Evolutionary conservation across 1,284 basidiomycete genomes (phyloP), one percentile per base, ranked within the genome.

Genomic region (Puccinia brachypodii): DNA sequence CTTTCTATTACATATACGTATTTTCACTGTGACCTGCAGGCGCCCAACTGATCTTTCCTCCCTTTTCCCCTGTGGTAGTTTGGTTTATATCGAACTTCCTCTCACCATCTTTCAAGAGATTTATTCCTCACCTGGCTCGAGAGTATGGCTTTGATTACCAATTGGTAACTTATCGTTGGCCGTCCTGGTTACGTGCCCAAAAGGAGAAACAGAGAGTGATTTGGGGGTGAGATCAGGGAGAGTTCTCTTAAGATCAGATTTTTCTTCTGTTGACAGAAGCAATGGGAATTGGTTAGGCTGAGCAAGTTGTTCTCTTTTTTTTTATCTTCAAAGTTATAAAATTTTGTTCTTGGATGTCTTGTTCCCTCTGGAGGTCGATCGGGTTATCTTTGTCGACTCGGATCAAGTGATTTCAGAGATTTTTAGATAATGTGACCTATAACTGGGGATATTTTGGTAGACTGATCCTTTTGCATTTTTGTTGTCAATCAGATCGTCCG

Each of bases 51-150:
- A 81, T 66, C 11, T 50, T 25, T 19, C 11, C 22, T 38, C 1
- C n/a, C 9, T 8, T 56, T n/a, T n/a, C 22, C 4, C 2, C 8
- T 1, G 47, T 72, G 14, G 8, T 42, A 81, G 80, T 99, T 88
- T 99, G 96, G 96, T 98, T 99, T 87, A 98, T 99, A 84, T 94
- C 98, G 86, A 99, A 99, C 88, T 99, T 98, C 90, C 89, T 99
- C 31, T 98, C 96, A 0, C 96, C 96, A 0, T 94, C 95, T 0
- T 99, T 99, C 90, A 89, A 98, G 82, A 94, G 94, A 89, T 97
- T 98, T 87, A 93, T 98, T 77, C 96, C 96, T 0, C 93, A 95
- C 85, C 90, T 97, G 84, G 94, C 95, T 0, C 88, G 91, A 84
- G 92, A 92, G 83, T 98, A 99, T 85, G 90, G 91, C 56, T 99